phyloP scores from a whole-genome alignment of 148 eudicot genomes.

The Agrostemma githago region DNA sequence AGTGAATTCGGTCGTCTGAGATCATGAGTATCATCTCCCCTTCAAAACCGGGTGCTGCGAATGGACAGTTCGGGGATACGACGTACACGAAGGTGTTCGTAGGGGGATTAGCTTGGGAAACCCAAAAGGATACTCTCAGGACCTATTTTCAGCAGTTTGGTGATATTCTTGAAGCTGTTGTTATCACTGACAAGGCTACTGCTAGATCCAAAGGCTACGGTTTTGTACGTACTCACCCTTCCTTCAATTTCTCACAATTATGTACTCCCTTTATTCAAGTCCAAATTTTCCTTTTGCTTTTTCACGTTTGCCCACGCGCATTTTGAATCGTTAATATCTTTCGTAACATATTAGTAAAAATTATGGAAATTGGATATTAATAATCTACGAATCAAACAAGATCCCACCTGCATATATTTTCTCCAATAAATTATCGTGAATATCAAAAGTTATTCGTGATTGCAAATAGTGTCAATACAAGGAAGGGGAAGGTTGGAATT shows the following conservation, averaged over 20 bases:
- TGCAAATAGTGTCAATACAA: too few species aligned
- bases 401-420: too few species aligned
- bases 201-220: constrained; percentile 46
- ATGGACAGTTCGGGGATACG: constrained; percentile 30
- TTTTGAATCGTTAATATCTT: too few species aligned
- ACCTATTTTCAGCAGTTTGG: constrained; percentile 36
- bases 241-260: too few species aligned
- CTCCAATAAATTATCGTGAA: too few species aligned
- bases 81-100: constrained; percentile 40
- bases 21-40: neutral
- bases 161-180: constrained; percentile 42
- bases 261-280: neutral
- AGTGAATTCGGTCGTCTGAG: neutral
- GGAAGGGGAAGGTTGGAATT: too few species aligned
- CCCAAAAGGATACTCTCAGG: constrained; percentile 37
- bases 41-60: neutral
- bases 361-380: too few species aligned
- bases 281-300: too few species aligned
- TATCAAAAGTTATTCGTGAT: too few species aligned
- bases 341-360: too few species aligned
- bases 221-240: constrained; percentile 23
- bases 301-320: too few species aligned
- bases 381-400: too few species aligned
- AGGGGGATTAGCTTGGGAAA: constrained; percentile 42
- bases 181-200: constrained; percentile 38